Conservation (phyloP, 305 asterid species). For the Coffea humblotiana region DNA sequence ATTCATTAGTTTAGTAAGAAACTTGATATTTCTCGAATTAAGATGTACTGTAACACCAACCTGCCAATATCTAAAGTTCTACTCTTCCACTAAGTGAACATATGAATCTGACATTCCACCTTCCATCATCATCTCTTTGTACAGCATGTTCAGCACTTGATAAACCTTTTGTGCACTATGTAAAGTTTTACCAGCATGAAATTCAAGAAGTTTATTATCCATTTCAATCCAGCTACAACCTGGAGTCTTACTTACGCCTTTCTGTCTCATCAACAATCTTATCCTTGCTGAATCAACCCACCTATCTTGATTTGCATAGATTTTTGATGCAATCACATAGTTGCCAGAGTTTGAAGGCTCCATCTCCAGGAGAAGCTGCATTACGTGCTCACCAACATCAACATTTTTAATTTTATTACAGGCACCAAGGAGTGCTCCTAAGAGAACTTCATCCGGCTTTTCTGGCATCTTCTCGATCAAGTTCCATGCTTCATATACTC, state of each 20-base stretch:
- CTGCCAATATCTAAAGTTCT: too few species aligned
- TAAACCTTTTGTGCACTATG: conserved; percentile 38
- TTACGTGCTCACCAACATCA: conserved; percentile 64
- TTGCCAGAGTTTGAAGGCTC: conserved; percentile 74
- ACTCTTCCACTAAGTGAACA: background rate
- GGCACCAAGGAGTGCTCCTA: conserved; percentile 75
- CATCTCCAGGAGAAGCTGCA: conserved; percentile 53
- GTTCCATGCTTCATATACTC: conserved; percentile 74
- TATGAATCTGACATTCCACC: background rate
- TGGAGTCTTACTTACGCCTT: conserved; percentile 69
- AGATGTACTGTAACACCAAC: too few species aligned
- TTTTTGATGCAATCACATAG: conserved; percentile 63
- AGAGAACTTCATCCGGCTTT: conserved; percentile 68
- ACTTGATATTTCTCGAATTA: too few species aligned
- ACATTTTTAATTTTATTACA: conserved; percentile 63
- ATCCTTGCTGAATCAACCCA: conserved; percentile 82
- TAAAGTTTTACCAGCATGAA: conserved; percentile 59
- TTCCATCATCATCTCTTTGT: conserved; percentile 48
- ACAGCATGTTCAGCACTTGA: conserved; percentile 49
- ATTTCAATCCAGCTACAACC: conserved; percentile 86
- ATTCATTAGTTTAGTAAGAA: too few species aligned
- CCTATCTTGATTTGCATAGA: conserved; percentile 62
- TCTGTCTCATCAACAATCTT: conserved; percentile 62
- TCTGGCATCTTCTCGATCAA: conserved; percentile 72
- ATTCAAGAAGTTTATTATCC: conserved; percentile 57